Evolutionary conservation across 1,284 basidiomycete species (phyloP).

Genomic region (Fomitopsis betulina): DNA sequence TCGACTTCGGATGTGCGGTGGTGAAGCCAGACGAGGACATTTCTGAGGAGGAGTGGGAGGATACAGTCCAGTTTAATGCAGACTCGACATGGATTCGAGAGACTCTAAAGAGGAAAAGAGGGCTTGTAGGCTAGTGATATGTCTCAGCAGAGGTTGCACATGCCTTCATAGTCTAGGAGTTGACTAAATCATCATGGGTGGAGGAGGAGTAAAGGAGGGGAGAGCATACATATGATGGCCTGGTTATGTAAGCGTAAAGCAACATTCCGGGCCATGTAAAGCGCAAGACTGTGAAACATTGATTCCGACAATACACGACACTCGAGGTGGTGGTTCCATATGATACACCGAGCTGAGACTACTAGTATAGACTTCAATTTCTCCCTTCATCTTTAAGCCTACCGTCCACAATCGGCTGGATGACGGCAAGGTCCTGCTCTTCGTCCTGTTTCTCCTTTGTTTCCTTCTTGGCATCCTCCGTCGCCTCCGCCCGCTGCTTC

Average conservation of each 20-base stretch:
- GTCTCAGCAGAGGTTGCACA: background rate
- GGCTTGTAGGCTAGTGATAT: no score
- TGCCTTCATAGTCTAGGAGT: background rate
- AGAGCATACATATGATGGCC: no score
- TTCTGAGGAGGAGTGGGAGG: background rate
- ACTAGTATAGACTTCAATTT: conserved; percentile 9
- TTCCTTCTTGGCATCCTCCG: conserved; percentile 25
- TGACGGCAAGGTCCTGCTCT: conserved; percentile 55
- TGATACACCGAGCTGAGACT: no score
- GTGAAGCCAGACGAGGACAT: background rate
- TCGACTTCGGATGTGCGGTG: background rate
- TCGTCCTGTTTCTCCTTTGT: conserved; percentile 26
- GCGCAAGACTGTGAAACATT: no score
- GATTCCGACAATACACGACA: no score
- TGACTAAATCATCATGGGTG: no score
- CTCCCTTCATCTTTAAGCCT: conserved; percentile 62
- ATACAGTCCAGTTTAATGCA: background rate
- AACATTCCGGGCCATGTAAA: no score
- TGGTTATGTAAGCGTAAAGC: no score
- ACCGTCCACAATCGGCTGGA: conserved; percentile 70
- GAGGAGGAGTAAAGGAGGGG: no score
- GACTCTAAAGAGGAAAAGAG: background rate
- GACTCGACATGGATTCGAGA: background rate
- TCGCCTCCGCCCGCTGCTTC: conserved; percentile 30
- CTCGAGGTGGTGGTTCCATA: no score